Percentiles rank a stretch among this genome's conserved stretches.
Conservation (phyloP, 139 green algal genomes). For the Chlamydomonas sp. region DNA sequence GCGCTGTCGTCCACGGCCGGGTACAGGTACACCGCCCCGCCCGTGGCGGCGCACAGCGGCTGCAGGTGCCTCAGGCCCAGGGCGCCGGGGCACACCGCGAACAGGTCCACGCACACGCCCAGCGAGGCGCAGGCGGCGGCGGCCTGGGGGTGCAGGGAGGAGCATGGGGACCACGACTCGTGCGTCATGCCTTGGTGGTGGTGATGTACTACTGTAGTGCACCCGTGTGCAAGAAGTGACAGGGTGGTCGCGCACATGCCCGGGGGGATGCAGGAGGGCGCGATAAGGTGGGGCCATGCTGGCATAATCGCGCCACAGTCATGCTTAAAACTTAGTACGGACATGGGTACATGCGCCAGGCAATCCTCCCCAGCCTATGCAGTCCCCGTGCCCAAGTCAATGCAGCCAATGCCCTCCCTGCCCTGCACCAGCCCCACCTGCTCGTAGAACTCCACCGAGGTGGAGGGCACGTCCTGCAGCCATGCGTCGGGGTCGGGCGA, state of each 20-base stretch:
- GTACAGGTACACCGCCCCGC: conserved; percentile 86
- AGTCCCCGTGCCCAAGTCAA: too few relatives aligned
- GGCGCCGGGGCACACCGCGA: conserved; percentile 53
- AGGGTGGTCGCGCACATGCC: too few relatives aligned
- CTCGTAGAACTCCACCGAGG: conserved; percentile 70
- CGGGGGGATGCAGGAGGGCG: too few relatives aligned
- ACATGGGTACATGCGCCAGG: too few relatives aligned
- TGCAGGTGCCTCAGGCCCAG: conserved; percentile 64
- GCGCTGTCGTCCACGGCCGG: conserved; percentile 60
- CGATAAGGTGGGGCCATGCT: too few relatives aligned
- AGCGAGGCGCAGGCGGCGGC: conserved; percentile 77
- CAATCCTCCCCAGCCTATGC: too few relatives aligned
- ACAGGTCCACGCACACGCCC: conserved; percentile 88
- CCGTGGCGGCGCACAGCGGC: conserved; percentile 68
- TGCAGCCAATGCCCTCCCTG: too few relatives aligned
- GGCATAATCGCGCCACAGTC: too few relatives aligned
- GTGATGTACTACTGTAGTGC: too few relatives aligned
- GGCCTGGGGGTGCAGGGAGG: conserved; percentile 34
- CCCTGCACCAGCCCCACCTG: conserved; percentile 20
- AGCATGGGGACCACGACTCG: not conserved
- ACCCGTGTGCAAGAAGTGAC: too few relatives aligned
- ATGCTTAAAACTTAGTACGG: too few relatives aligned
- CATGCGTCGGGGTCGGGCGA: conserved; percentile 34
- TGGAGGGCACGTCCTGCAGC: conserved; percentile 40
- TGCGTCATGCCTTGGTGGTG: too few relatives aligned